Percentiles rank a stretch among this genome's conserved stretches.
These are phyloP conservation scores for Fusarium agapanthi DNA, from an alignment of 2,329 filamentous ascomycete genomes.

Conservation along the genomic window DNA sequence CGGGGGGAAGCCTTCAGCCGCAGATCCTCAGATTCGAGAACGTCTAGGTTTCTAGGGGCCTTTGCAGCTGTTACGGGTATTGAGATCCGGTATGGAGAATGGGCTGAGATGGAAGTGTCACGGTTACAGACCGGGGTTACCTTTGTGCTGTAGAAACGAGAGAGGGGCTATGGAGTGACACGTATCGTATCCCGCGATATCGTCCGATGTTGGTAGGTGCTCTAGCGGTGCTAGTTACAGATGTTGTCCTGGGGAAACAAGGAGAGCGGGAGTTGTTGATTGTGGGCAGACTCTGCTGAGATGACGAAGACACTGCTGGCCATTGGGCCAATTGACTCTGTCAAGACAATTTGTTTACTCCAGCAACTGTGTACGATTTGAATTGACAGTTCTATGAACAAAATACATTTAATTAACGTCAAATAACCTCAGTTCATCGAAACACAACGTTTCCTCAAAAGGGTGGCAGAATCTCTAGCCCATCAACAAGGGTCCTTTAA, in stretches of 20 bases:
- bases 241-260: constrained; percentile 24
- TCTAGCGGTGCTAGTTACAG: constrained; percentile 30
- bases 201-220: constrained; percentile 41
- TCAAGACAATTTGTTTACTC: background rate
- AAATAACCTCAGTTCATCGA: constrained; percentile 2
- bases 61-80: constrained; percentile 13
- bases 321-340: background rate
- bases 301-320: background rate
- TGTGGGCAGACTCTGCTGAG: constrained; percentile 3
- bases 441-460: constrained; percentile 24
- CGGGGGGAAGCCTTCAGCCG: background rate
- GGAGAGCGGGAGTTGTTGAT: constrained; percentile 2
- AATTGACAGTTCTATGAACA: background rate
- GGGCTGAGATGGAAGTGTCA: constrained; percentile 16
- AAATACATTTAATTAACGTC: background rate
- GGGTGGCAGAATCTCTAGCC: constrained; percentile 19
- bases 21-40: constrained; percentile 20
- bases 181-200: constrained; percentile 38
- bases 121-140: constrained; percentile 12
- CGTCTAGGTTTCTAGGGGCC: constrained; percentile 16
- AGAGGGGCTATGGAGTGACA: constrained; percentile 30
- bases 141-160: background rate
- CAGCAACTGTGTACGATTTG: background rate
- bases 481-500: constrained; percentile 9
- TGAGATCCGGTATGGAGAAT: constrained; percentile 24